These are phyloP conservation scores for Cardiospermum halicacabum DNA, from an alignment of 345 rosid genomes.

Conservation along the genomic window DNA sequence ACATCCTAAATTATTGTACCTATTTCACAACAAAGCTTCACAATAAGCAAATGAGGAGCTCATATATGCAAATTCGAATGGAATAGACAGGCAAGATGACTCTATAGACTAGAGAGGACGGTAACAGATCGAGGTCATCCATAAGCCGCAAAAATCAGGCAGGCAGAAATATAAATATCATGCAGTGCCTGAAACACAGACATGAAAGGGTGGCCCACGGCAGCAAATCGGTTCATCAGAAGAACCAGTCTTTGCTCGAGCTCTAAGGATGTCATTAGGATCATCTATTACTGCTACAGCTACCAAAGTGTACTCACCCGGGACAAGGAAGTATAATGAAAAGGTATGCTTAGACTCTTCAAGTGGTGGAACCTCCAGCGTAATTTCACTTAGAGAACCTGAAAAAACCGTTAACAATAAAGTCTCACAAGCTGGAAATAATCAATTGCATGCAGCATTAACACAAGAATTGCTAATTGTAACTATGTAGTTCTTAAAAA, in stretches of 20 bases:
- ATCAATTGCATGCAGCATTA: background rate
- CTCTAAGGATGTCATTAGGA: slow-evolving; percentile 77
- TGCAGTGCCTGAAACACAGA: slow-evolving; percentile 64
- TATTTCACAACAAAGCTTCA: slow-evolving; percentile 5
- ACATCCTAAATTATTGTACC: background rate
- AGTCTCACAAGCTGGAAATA: background rate
- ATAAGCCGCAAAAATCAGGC: background rate
- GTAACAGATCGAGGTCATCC: background rate
- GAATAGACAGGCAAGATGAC: background rate
- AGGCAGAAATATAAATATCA: slow-evolving; percentile 13
- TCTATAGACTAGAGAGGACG: background rate
- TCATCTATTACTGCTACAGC: slow-evolving; percentile 88
- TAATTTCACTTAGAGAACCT: slow-evolving; percentile 79
- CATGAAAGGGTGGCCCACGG: slow-evolving; percentile 89
- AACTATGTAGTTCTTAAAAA: background rate
- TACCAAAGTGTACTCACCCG: slow-evolving; percentile 84
- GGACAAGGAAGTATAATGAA: slow-evolving; percentile 84
- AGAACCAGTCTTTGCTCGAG: slow-evolving; percentile 66
- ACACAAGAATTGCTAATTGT: background rate
- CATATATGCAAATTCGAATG: background rate
- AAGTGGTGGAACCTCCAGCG: slow-evolving; percentile 72
- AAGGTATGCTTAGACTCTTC: slow-evolving; percentile 69
- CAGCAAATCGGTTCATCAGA: slow-evolving; percentile 87
- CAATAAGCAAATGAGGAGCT: background rate
- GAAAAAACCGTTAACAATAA: background rate